Percentiles rank a stretch among this genome's conserved stretches.
Evolutionary conservation across 768 basidiomycete species (phyloP).

Genomic region (Mycena crocata): DNA sequence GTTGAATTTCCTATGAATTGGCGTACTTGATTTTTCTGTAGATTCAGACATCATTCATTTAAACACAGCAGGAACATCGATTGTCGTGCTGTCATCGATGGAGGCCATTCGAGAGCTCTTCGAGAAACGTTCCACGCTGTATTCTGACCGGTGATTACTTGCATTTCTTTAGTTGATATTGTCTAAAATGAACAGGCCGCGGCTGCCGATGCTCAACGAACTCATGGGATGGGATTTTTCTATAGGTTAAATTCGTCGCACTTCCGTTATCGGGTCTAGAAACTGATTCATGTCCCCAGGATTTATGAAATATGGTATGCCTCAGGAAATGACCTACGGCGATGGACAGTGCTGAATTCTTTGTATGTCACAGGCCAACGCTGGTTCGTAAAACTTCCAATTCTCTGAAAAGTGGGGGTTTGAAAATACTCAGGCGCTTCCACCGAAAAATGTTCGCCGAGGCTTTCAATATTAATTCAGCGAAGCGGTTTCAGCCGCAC

Average conservation of each 20-base stretch:
- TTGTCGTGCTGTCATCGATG: constrained; percentile 47
- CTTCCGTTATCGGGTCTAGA: no score
- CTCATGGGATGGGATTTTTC: constrained; percentile 38
- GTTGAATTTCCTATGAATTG: no score
- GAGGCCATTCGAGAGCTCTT: constrained; percentile 49
- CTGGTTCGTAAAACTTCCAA: constrained; percentile 22
- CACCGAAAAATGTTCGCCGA: constrained; percentile 42
- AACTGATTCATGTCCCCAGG: not conserved
- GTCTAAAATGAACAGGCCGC: constrained; percentile 17
- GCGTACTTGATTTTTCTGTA: constrained; percentile 3
- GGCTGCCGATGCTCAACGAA: constrained; percentile 31
- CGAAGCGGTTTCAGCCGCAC: constrained; percentile 36
- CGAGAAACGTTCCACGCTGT: constrained; percentile 47
- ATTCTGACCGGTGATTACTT: constrained; percentile 48
- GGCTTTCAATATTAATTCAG: constrained; percentile 35
- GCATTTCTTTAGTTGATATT: not conserved
- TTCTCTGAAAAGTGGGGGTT: not conserved
- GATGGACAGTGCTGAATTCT: not conserved
- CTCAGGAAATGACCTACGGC: no score
- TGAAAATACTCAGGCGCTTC: constrained; percentile 33
- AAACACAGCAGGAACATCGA: constrained; percentile 39
- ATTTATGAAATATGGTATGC: constrained; percentile 36
- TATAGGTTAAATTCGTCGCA: not conserved
- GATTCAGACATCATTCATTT: constrained; percentile 44
- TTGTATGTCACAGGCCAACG: constrained; percentile 17